Evolutionary conservation across 768 basidiomycete genomes (phyloP).

Genomic region (Phanerochaete carnosa): DNA sequence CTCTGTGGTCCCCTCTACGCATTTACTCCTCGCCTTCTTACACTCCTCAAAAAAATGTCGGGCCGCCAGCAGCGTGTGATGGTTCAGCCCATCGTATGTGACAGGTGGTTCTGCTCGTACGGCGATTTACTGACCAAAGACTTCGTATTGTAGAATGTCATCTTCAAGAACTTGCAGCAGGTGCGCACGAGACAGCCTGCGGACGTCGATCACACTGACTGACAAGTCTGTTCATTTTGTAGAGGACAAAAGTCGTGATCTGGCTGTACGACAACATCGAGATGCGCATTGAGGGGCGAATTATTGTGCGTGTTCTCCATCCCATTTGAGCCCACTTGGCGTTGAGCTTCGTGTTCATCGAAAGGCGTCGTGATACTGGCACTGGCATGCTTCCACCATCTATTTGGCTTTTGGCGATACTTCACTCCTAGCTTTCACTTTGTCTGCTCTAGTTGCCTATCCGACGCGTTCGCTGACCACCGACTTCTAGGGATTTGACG

Average conservation of each 20-base stretch:
- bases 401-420: neutral
- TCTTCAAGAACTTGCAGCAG: slow-evolving; percentile 96
- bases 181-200: slow-evolving; percentile 31
- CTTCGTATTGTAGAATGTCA: slow-evolving; percentile 68
- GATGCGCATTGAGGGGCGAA: slow-evolving; percentile 93
- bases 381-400: neutral
- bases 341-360: slow-evolving; percentile 36
- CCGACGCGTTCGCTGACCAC: slow-evolving; percentile 20
- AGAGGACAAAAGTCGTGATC: slow-evolving; percentile 84
- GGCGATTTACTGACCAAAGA: slow-evolving; percentile 7
- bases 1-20: neutral
- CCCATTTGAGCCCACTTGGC: slow-evolving; percentile 27
- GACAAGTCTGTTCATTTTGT: slow-evolving; percentile 7
- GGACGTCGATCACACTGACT: slow-evolving; percentile 4
- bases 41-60: slow-evolving; percentile 59
- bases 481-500: slow-evolving; percentile 83
- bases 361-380: slow-evolving; percentile 30
- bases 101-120: neutral
- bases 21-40: neutral
- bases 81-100: slow-evolving; percentile 97
- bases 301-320: slow-evolving; percentile 69
- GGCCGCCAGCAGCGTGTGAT: slow-evolving; percentile 94
- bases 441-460: neutral
- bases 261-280: slow-evolving; percentile 98
- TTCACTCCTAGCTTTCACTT: neutral